A percentile compares a stretch with the other conserved stretches of the same genome.
These are phyloP conservation scores for Cladophialophora carrionii DNA, from an alignment of 2,329 filamentous ascomycete species.

Conservation along the genomic window DNA sequence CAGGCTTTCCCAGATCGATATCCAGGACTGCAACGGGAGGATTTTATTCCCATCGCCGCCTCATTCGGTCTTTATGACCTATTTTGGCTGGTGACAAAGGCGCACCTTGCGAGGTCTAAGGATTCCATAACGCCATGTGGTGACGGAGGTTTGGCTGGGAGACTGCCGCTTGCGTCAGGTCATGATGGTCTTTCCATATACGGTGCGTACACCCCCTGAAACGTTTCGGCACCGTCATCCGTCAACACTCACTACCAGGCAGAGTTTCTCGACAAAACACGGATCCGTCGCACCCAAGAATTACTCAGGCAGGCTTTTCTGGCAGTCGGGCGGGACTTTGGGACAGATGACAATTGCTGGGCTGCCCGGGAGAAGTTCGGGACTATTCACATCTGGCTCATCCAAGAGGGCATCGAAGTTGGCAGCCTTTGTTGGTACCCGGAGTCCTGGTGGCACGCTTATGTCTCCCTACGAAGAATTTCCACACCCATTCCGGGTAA, in stretches of 20 bases:
- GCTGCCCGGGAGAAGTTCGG: too few relatives aligned
- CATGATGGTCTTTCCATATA: neutral
- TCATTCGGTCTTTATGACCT: neutral
- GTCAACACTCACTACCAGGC: too few relatives aligned
- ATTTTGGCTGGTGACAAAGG: neutral
- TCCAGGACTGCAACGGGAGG: neutral
- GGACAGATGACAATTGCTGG: neutral
- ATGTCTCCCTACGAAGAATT: too few relatives aligned
- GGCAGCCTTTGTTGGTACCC: too few relatives aligned
- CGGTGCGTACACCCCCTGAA: neutral
- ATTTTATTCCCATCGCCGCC: neutral
- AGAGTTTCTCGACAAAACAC: constrained; percentile 2
- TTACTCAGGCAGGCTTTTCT: neutral
- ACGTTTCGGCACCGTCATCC: too few relatives aligned
- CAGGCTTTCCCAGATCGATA: neutral
- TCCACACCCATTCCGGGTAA: too few relatives aligned
- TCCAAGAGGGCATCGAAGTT: too few relatives aligned
- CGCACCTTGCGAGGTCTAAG: neutral
- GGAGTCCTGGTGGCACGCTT: too few relatives aligned
- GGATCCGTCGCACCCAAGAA: neutral
- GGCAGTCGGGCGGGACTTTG: neutral
- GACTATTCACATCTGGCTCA: too few relatives aligned
- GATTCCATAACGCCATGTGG: neutral
- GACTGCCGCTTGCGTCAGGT: neutral
- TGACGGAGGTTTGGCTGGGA: neutral